phyloP scores from a whole-genome alignment of 73 alveolate genomes.

The Paraurostyla sp. region DNA sequence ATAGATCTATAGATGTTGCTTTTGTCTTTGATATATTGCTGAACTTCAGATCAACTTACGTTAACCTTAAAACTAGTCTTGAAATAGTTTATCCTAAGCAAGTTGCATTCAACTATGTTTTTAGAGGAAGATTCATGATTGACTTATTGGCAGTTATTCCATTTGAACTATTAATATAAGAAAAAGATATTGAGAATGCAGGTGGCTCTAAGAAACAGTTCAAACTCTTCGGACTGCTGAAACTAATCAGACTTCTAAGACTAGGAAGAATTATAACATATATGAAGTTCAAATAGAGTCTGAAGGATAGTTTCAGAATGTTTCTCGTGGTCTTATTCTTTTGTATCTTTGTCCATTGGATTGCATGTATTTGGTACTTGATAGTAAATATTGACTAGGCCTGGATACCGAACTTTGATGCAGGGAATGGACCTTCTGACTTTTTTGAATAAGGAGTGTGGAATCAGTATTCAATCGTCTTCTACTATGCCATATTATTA shows the following conservation, averaged over 20 bases:
- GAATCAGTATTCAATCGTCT: constrained; percentile 63
- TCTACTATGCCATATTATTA: constrained; percentile 67
- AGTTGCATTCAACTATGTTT: constrained; percentile 53
- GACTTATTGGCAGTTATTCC: constrained; percentile 72
- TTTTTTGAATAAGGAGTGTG: constrained; percentile 26
- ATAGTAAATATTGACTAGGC: constrained; percentile 35
- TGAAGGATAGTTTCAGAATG: constrained; percentile 48
- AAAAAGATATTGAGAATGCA: neutral
- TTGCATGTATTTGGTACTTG: constrained; percentile 55
- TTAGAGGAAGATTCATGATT: constrained; percentile 60
- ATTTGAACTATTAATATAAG: constrained; percentile 34
- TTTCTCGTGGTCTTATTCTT: constrained; percentile 42
- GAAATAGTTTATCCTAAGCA: constrained; percentile 47
- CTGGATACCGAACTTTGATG: constrained; percentile 74
- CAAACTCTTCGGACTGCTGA: constrained; percentile 65
- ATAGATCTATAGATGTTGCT: constrained; percentile 28
- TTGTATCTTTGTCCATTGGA: constrained; percentile 65
- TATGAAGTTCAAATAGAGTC: constrained; percentile 39
- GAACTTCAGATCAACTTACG: constrained; percentile 69
- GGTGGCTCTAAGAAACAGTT: constrained; percentile 36
- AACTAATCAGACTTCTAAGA: constrained; percentile 70
- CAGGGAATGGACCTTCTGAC: constrained; percentile 35
- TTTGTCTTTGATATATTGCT: constrained; percentile 59
- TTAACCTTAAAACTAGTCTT: constrained; percentile 52
- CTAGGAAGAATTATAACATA: constrained; percentile 74